phyloP scores from a whole-genome alignment of 1,139 yeast genomes.

The Magnusiomyces fungicola region DNA sequence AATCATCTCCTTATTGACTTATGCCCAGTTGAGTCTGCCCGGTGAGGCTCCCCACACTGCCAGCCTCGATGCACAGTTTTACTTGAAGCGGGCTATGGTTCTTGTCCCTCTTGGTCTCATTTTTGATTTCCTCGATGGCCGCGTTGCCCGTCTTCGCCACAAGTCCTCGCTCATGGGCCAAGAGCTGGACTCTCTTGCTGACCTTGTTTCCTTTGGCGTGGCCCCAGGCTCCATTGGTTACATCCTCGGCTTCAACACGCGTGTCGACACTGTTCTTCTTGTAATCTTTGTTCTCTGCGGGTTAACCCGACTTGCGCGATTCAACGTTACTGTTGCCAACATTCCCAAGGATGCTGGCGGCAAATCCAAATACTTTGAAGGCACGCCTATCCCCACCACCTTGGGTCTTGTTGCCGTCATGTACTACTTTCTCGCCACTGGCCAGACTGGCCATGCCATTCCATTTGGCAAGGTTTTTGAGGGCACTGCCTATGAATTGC shows the following conservation, averaged over 20 bases:
- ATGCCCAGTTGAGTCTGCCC: constrained; percentile 20
- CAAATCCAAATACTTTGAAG: constrained; percentile 76
- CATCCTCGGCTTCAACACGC: constrained; percentile 80
- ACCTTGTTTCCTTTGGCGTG: constrained; percentile 84
- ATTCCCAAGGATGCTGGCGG: constrained; percentile 84
- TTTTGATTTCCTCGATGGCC: constrained; percentile 93
- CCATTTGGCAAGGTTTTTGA: constrained; percentile 54
- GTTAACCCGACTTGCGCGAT: constrained; percentile 85
- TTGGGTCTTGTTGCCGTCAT: constrained; percentile 63
- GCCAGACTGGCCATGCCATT: constrained; percentile 39
- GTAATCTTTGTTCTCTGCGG: constrained; percentile 91
- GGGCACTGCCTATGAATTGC: constrained; percentile 61
- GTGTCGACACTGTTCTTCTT: constrained; percentile 67
- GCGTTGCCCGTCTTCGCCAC: constrained; percentile 91
- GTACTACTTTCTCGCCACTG: constrained; percentile 51
- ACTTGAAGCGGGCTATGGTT: constrained; percentile 77
- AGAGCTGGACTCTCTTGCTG: constrained; percentile 94
- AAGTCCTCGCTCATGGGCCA: constrained; percentile 94
- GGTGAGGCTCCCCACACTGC: constrained; percentile 23
- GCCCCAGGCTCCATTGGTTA: constrained; percentile 92
- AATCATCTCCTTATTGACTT: constrained; percentile 76
- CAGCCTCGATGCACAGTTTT: constrained; percentile 35
- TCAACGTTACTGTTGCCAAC: constrained; percentile 87
- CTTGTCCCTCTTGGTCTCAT: constrained; percentile 84
- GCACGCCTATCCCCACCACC: constrained; percentile 91